Evolutionary conservation across 257 asterid genomes (phyloP).

Genomic region (Paulownia fortunei): DNA sequence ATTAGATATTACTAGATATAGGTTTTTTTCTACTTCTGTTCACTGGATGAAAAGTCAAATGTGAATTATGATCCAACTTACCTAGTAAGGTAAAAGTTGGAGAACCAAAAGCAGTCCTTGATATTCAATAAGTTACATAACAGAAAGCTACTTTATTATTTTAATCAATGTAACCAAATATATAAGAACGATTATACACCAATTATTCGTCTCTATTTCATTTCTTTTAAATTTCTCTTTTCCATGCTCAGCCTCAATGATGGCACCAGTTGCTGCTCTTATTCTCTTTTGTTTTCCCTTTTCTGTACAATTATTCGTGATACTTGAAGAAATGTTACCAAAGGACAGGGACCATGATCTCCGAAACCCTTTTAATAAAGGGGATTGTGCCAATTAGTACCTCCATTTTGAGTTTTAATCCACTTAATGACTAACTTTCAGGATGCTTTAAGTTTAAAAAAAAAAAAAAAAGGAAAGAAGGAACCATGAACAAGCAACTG

Average conservation of each 20-base stretch:
- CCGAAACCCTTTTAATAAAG: not conserved
- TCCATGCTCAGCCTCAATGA: constrained; percentile 16
- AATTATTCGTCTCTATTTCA: constrained; percentile 15
- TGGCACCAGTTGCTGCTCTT: constrained; percentile 14
- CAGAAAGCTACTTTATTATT: not conserved
- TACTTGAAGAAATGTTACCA: not conserved
- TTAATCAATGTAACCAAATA: not conserved
- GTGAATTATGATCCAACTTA: not conserved
- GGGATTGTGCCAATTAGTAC: constrained; percentile 17
- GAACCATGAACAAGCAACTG: too few species aligned
- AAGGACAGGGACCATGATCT: constrained; percentile 25
- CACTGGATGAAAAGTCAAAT: not conserved
- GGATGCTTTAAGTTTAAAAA: not conserved
- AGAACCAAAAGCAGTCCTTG: not conserved
- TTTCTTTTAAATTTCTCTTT: not conserved
- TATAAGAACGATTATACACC: not conserved
- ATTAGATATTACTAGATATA: too few species aligned
- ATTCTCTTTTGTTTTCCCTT: constrained; percentile 4
- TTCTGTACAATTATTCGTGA: constrained; percentile 27
- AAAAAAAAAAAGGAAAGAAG: not conserved
- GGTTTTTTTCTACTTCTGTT: too few species aligned
- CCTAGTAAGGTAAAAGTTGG: not conserved
- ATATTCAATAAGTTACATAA: too few species aligned
- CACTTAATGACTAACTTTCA: constrained; percentile 4
- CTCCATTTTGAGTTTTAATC: not conserved